Evolutionary conservation across 1,284 basidiomycete species (phyloP).

Genomic region (Rhodotorula sp.): DNA sequence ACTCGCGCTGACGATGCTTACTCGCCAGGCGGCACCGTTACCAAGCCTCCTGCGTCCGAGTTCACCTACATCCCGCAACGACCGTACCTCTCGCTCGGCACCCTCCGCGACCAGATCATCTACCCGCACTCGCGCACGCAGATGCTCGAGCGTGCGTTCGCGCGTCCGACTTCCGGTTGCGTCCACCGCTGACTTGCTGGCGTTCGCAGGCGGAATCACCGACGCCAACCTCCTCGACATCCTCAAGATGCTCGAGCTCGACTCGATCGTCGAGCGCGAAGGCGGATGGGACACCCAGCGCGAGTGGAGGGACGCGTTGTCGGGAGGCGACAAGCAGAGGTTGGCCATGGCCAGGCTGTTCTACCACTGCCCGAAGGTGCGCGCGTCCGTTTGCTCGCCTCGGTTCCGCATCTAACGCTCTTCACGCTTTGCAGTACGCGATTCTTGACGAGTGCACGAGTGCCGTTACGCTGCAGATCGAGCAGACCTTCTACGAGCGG

Average conservation of each 20-base stretch:
- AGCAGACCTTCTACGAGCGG: slow-evolving; percentile 74
- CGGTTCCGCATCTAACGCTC: slow-evolving; percentile 6
- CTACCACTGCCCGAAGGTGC: slow-evolving; percentile 87
- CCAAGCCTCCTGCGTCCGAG: slow-evolving; percentile 81
- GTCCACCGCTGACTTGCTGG: background rate
- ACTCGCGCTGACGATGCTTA: too few species aligned
- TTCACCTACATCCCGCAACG: slow-evolving; percentile 96
- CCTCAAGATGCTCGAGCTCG: slow-evolving; percentile 79
- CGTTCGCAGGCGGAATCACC: slow-evolving; percentile 59
- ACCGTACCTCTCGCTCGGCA: slow-evolving; percentile 89
- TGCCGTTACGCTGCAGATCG: slow-evolving; percentile 87
- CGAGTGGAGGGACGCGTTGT: slow-evolving; percentile 91
- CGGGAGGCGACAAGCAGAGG: slow-evolving; percentile 65
- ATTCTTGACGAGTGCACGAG: slow-evolving; percentile 96
- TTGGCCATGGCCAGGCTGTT: slow-evolving; percentile 96
- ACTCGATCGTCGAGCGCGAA: slow-evolving; percentile 84
- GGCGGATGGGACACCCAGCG: slow-evolving; percentile 85
- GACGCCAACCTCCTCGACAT: slow-evolving; percentile 75
- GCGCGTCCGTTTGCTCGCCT: slow-evolving; percentile 14
- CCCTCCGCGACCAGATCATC: slow-evolving; percentile 82
- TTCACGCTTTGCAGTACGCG: slow-evolving; percentile 65
- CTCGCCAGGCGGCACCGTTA: slow-evolving; percentile 70
- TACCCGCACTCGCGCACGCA: slow-evolving; percentile 75
- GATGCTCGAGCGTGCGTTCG: slow-evolving; percentile 66
- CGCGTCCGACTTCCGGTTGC: background rate